Conservation (phyloP, 768 basidiomycete genomes). For the Gyrodon lividus region DNA sequence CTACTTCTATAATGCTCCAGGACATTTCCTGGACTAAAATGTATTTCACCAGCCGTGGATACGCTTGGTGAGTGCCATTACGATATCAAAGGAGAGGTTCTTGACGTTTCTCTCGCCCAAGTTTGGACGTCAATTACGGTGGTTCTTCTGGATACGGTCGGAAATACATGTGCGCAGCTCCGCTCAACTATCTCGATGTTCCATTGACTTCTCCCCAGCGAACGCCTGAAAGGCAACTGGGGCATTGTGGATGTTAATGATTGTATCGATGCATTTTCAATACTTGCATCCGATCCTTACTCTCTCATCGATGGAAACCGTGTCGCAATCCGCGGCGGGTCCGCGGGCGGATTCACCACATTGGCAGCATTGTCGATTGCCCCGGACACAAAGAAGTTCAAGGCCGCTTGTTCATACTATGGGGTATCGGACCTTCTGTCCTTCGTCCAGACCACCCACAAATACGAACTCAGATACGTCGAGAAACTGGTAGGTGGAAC, state of each 20-base stretch:
- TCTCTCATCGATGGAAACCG: constrained; percentile 60
- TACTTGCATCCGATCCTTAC: constrained; percentile 28
- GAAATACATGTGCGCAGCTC: constrained; percentile 45
- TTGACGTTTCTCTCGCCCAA: constrained; percentile 35
- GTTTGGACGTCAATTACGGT: constrained; percentile 74
- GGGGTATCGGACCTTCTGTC: constrained; percentile 61
- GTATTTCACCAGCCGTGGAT: constrained; percentile 69
- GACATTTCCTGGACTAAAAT: constrained; percentile 52
- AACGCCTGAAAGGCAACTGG: constrained; percentile 63
- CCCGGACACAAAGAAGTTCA: constrained; percentile 56
- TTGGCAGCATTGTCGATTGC: constrained; percentile 49
- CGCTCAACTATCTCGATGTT: neutral
- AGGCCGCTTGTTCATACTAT: constrained; percentile 49
- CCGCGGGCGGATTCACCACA: constrained; percentile 70
- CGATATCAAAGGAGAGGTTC: neutral
- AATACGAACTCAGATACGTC: constrained; percentile 60
- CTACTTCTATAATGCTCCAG: constrained; percentile 48
- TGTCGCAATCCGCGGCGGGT: constrained; percentile 64
- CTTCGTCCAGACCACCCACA: constrained; percentile 63
- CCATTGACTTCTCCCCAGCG: constrained; percentile 27
- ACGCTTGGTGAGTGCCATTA: constrained; percentile 50
- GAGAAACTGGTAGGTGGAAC: constrained; percentile 59
- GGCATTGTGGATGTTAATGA: constrained; percentile 71
- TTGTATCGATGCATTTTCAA: constrained; percentile 39
- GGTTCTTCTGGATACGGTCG: constrained; percentile 75